Evolutionary conservation across 78 protist species (phyloP).

Genomic region (Bodo saltans): DNA sequence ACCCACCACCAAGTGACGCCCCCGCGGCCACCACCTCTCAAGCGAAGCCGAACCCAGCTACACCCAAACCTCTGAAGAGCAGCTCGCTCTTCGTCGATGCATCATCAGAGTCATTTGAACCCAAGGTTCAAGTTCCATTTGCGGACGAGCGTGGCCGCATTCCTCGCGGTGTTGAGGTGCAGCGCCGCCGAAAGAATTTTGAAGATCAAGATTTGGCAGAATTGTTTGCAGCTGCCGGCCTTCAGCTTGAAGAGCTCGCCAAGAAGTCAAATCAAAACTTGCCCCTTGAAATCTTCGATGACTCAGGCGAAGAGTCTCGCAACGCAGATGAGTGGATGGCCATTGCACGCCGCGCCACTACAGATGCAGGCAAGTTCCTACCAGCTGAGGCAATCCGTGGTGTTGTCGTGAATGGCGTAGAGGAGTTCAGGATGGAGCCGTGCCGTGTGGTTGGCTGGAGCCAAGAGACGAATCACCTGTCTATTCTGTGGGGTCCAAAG

Average conservation of each 20-base stretch:
- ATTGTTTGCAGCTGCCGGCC: slow-evolving; percentile 30
- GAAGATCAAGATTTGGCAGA: slow-evolving; percentile 17
- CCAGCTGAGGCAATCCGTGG: not conserved
- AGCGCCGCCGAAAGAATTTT: slow-evolving; percentile 45
- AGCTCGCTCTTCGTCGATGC: not conserved
- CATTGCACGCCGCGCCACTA: slow-evolving; percentile 19
- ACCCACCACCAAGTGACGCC: no score
- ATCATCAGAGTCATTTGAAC: slow-evolving; percentile 39
- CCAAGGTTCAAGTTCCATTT: slow-evolving; percentile 67
- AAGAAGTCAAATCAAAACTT: not conserved
- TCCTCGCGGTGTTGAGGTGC: slow-evolving; percentile 68
- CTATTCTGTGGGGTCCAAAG: not conserved
- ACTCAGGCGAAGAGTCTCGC: slow-evolving; percentile 55
- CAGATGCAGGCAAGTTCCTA: not conserved
- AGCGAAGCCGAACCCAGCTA: no score
- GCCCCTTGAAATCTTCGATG: slow-evolving; percentile 62
- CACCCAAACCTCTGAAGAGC: no score
- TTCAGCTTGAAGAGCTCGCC: slow-evolving; percentile 5
- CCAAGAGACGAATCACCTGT: not conserved
- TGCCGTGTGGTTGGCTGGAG: slow-evolving; percentile 42
- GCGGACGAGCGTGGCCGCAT: slow-evolving; percentile 33
- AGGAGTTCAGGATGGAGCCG: not conserved
- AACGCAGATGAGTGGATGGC: slow-evolving; percentile 53
- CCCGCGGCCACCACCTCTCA: no score
- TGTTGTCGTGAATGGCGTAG: not conserved